A percentile compares a stretch with the other conserved stretches of the same genome.
Conservation (phyloP, 2,329 filamentous ascomycete species). For the Trichoderma hamatum region DNA sequence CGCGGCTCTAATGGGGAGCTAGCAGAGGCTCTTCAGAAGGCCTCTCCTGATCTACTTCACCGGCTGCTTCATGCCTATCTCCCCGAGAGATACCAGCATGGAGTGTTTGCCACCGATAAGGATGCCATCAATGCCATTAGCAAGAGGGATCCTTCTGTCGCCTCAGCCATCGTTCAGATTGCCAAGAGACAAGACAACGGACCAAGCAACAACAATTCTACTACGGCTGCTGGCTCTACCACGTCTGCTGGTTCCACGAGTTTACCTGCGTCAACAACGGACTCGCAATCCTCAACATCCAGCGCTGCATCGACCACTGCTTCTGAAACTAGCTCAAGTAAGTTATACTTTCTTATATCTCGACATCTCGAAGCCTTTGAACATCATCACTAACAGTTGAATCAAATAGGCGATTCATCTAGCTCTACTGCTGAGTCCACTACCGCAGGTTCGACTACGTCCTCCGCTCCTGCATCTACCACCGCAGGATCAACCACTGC, state of each 20-base stretch:
- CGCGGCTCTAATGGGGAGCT: constrained; percentile 35
- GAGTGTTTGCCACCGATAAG: constrained; percentile 67
- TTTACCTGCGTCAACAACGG: not conserved
- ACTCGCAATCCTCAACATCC: not conserved
- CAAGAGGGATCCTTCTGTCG: constrained; percentile 62
- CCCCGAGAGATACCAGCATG: constrained; percentile 66
- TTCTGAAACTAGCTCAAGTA: constrained; percentile 8
- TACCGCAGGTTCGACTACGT: not conserved
- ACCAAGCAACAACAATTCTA: constrained; percentile 33
- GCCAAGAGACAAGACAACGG: constrained; percentile 60
- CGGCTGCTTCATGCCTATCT: constrained; percentile 66
- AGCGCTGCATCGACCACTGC: not conserved
- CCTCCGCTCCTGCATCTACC: constrained; percentile 15
- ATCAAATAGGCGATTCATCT: constrained; percentile 1
- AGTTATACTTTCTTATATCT: not conserved
- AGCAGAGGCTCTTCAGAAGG: constrained; percentile 46
- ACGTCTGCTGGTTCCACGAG: not conserved
- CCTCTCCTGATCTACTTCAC: constrained; percentile 65
- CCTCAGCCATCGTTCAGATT: constrained; percentile 64
- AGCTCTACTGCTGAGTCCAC: constrained; percentile 1
- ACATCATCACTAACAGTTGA: not conserved
- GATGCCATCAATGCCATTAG: constrained; percentile 66
- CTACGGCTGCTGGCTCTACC: constrained; percentile 25
- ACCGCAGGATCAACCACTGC: constrained; percentile 9
- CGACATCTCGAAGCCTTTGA: not conserved